Base-by-base conservation (phyloP, 768 basidiomycete genomes). In the Coprinopsis cinerea region DNA sequence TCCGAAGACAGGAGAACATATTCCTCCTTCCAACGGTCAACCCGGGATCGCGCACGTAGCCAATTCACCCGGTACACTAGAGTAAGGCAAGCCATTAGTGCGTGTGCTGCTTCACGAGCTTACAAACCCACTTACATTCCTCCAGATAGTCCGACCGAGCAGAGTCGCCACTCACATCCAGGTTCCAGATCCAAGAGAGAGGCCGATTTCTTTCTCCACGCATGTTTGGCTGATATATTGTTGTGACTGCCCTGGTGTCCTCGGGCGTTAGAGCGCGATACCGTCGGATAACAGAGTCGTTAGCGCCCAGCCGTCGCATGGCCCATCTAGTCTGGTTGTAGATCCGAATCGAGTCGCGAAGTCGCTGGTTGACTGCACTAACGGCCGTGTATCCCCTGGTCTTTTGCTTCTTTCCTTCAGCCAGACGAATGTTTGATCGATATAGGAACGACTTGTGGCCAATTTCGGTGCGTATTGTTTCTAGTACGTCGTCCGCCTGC, bases 51-150 rank as follows among this genome's bases (percentile, higher is more conserved):
- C 2, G 46, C 46, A 6, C 46, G n/a, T 9, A 47, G 17, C 46
- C 46, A 47, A 18, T 47, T 47, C 4, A 47, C 46, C 11, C 47
- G 20, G 25, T 48, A 37, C 1, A 48, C 47, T n/a, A n/a, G n/a
- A n/a, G n/a, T n/a, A n/a, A n/a, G n/a, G n/a, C n/a, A 10, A 2
- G 26, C 10, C 20, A 3, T 20, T 14, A 48, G 15, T 1, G 2
- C 18, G n/a, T 7, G 6, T 9, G 20, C 3, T 4, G 24, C 17
- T 22, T n/a, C n/a, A n/a, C n/a, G n/a, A n/a, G n/a, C n/a, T n/a
- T n/a, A n/a, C n/a, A n/a, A n/a, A n/a, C 3, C 23, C 22, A n/a
- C 23, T 22, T 18, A 22, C 36, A 13, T 48, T 36, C 34, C 25
- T 48, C 20, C 9, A 40, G 37, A 20, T 40, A 40, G 7, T 11